Base-by-base conservation (phyloP, 2,329 filamentous ascomycete species). In the Alternaria triticina region DNA sequence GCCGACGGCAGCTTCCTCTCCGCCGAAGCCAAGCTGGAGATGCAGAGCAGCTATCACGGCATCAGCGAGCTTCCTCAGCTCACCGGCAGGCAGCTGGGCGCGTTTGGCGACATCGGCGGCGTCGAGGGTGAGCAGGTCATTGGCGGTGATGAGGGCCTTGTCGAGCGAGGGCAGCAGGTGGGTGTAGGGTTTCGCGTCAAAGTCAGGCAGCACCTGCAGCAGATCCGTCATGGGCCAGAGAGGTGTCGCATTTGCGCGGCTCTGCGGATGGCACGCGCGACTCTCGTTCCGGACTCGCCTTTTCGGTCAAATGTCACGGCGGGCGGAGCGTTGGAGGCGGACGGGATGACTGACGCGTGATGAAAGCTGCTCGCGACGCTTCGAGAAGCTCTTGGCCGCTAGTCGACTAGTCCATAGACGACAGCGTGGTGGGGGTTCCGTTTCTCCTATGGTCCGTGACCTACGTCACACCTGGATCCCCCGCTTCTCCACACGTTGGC, bases 71-170 rank as follows among this genome's bases (percentile, higher is more conserved):
- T 89, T 88, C 79, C 90, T 91, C 71, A 97, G 85, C 75, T 97
- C 93, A 43, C 91, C 86, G 8, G 95, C 84, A 3, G 95, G 93
- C 17, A 97, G 85, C 67, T 91, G 90, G 54, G 94, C 94, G 78
- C 93, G 91, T 82, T 92, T 96, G 61, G 93, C 93, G 68, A 98
- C 88, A 75, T 97, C 91, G 65, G 90, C 85, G 5, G 90, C 86
- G 75, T 97, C 92, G 66, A 96, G 89, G 3, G 92, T 92, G 73
- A 99, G 86, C 52, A 99, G 87, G 78, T 99, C 96, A 71, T 89
- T 89, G 30, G 91, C 92, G 25, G 91, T 91, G 76, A 99, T 84
- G 55, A 86, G 85, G 72, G 92, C 89, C 77, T 88, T 88, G 82
- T 98, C 95, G 59, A 98, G 87, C 22, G 89, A 88, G 3, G 92